Evolutionary conservation across 2,329 filamentous ascomycete species (phyloP), one percentile per base, ranked within the genome.

Genomic region (Karstenula rhodostoma): DNA sequence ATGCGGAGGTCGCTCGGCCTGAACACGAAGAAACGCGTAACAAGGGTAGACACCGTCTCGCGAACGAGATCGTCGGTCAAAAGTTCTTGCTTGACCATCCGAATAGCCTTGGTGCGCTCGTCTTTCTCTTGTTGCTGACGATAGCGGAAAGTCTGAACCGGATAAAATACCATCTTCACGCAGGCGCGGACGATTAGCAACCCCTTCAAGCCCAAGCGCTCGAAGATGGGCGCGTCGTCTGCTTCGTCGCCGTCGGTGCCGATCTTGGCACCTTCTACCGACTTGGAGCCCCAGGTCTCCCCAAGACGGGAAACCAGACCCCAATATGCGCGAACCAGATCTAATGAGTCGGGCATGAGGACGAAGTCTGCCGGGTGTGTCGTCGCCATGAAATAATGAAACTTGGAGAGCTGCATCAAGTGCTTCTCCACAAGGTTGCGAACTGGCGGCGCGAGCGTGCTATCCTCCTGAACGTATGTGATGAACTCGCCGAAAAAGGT

Each of bases 21-120:
- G 76, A 98, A 95, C 40, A 95, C 86, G 74, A 99, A 95, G 67
- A 97, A 92, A 69, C 90, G 89, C 0, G 91, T 93, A 54, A 99
- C 91, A 58, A 97, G 88, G 13, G 90, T 84, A 66, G 95, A 92
- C 74, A 95, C 92, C 67, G 96, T 90, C 65, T 94, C 88, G 17
- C 90, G 83, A 2, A 97, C 89, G 59, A 97, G 87, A 0, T 90
- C 86, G 37, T 91, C 84, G 4, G 89, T 91, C 47, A 99, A 85
- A 0, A 99, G 83, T 23, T 93, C 84, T 1, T 83, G 82, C 75
- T 92, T 93, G 72, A 98, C 83, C 9, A 89, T 80, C 8, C 87
- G 80, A 15, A 89, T 87, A 0, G 93, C 91, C 65, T 87, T 82
- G 35, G 87, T 86, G 69, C 92, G 90, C 77, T 97, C 92, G 52